Evolutionary conservation across 352 stramenopile genomes (phyloP).

Genomic region (Plasmopara muralis): DNA sequence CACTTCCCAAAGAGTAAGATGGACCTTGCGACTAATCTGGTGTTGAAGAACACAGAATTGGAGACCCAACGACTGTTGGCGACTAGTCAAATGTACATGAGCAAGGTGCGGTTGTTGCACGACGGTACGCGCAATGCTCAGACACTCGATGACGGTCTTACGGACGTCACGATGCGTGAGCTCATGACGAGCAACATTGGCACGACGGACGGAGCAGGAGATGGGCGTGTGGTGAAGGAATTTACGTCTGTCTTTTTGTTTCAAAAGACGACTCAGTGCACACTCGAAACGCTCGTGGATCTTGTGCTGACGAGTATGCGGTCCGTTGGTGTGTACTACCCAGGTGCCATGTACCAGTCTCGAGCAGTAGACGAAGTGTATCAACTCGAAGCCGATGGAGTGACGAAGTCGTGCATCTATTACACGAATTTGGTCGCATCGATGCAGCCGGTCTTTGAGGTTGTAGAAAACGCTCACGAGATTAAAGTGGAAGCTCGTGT

Average conservation of each 20-base stretch:
- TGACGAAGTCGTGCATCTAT: conserved; percentile 34
- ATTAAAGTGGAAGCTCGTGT: conserved; percentile 55
- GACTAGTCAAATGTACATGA: conserved; percentile 28
- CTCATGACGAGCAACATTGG: conserved; percentile 14
- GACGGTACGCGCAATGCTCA: conserved; percentile 35
- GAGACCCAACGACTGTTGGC: conserved; percentile 23
- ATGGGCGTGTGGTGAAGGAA: conserved; percentile 59
- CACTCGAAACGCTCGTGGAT: conserved; percentile 36
- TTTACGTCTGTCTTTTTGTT: conserved; percentile 63
- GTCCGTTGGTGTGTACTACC: conserved; percentile 51
- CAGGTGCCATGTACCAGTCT: conserved; percentile 32
- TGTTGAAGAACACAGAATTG: conserved; percentile 45
- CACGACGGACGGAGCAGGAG: conserved; percentile 17
- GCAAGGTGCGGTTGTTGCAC: conserved; percentile 39
- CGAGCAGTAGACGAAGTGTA: conserved; percentile 30
- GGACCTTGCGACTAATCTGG: conserved; percentile 44
- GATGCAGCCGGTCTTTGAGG: conserved; percentile 24
- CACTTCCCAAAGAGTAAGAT: conserved; percentile 55
- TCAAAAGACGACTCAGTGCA: conserved; percentile 26
- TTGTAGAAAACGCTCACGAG: conserved; percentile 28
- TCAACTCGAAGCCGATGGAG: conserved; percentile 13
- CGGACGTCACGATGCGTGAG: conserved; percentile 26
- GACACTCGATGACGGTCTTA: conserved; percentile 21
- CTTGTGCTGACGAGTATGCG: conserved; percentile 44
- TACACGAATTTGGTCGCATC: conserved; percentile 42